Conservation (phyloP, 2,329 filamentous ascomycete species). For the Exophiala dermatitidis region DNA sequence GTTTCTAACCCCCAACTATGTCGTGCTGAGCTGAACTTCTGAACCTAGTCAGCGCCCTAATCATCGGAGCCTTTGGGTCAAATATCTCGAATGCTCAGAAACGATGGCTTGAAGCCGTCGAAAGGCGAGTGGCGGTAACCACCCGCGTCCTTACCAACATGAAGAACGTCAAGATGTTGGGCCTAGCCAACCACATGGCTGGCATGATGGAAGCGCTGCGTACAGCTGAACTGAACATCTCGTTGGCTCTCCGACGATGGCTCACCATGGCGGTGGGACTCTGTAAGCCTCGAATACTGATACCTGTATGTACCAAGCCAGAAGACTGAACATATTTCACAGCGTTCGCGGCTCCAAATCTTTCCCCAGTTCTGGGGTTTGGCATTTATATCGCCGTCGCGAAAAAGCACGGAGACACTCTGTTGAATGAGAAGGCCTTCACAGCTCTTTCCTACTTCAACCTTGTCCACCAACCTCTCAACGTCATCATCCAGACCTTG, state of each 20-base stretch:
- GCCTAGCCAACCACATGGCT: slow-evolving; percentile 38
- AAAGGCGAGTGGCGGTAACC: slow-evolving; percentile 45
- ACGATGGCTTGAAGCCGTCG: slow-evolving; percentile 46
- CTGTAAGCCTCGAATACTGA: neutral
- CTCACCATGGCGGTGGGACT: neutral
- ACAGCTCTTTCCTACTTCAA: neutral
- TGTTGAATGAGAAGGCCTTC: neutral
- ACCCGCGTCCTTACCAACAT: slow-evolving; percentile 44
- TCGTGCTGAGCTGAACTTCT: neutral
- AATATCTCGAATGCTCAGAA: slow-evolving; percentile 34
- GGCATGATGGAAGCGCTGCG: slow-evolving; percentile 36
- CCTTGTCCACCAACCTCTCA: neutral
- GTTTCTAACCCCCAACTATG: neutral
- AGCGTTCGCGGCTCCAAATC: neutral
- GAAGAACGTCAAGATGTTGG: slow-evolving; percentile 47
- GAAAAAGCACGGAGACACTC: neutral
- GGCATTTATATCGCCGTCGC: neutral
- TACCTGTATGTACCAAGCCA: too few species aligned
- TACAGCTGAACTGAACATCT: slow-evolving; percentile 34
- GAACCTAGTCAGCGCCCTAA: too few species aligned
- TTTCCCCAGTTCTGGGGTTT: neutral
- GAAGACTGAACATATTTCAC: neutral
- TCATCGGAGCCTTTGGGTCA: slow-evolving; percentile 3
- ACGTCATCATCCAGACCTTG: neutral
- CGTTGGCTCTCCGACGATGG: neutral